Percentiles rank a stretch among this genome's conserved stretches.
phyloP scores from a whole-genome alignment of 2,329 filamentous ascomycete genomes.

The Colletotrichum sp. region DNA sequence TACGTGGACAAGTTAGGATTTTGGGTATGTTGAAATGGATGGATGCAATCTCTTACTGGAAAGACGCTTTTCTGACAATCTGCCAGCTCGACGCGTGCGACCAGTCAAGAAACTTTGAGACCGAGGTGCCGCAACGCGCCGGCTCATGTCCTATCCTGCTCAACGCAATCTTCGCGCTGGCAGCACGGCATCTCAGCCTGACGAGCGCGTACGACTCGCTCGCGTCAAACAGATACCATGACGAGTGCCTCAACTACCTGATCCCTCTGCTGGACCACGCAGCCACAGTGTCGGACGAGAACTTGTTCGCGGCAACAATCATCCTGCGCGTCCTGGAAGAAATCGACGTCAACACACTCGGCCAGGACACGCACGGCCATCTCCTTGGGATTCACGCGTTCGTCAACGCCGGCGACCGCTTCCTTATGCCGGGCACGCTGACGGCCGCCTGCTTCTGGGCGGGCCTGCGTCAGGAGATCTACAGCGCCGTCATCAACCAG shows the following conservation, averaged over 20 bases:
- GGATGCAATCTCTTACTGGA: background rate
- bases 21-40: conserved; percentile 30
- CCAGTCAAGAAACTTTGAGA: conserved; percentile 51
- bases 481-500: conserved; percentile 56
- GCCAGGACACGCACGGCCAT: conserved; percentile 51
- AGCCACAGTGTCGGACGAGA: conserved; percentile 48
- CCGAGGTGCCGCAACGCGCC: conserved; percentile 57
- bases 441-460: conserved; percentile 63
- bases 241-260: conserved; percentile 54
- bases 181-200: conserved; percentile 58
- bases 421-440: conserved; percentile 36
- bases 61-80: background rate
- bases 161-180: conserved; percentile 61
- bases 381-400: conserved; percentile 51
- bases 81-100: conserved; percentile 47
- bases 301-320: conserved; percentile 59
- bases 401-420: conserved; percentile 42
- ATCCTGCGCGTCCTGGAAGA: conserved; percentile 63
- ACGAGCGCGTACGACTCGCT: conserved; percentile 50
- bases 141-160: conserved; percentile 54
- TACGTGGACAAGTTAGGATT: conserved; percentile 38
- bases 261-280: conserved; percentile 49
- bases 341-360: conserved; percentile 44
- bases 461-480: conserved; percentile 64
- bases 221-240: conserved; percentile 56